Percentiles rank a stretch among this genome's conserved stretches.
Conservation (phyloP, 2,329 filamentous ascomycete genomes). For the Sordariomycetes sp. region DNA sequence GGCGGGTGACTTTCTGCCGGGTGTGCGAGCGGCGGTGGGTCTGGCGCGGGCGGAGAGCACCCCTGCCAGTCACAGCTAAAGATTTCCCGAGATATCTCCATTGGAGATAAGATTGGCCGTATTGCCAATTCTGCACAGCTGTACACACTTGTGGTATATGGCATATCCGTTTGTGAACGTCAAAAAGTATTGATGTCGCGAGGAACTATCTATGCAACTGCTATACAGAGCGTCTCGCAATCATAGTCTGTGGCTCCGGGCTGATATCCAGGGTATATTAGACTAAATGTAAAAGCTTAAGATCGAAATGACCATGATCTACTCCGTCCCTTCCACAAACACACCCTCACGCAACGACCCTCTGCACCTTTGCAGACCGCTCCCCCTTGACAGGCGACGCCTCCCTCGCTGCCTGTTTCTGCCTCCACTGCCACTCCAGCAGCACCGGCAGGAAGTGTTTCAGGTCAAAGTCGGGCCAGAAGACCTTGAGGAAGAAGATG, state of each 20-base stretch:
- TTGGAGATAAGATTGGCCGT: background rate
- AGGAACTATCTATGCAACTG: background rate
- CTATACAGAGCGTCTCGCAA: background rate
- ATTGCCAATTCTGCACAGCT: background rate
- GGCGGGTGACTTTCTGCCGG: conserved; percentile 4
- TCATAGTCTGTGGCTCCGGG: background rate
- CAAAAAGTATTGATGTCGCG: background rate
- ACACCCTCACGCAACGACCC: conserved; percentile 1
- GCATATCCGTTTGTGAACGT: background rate
- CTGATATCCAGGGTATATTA: background rate
- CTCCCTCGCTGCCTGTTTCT: conserved; percentile 42
- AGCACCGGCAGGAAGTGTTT: conserved; percentile 88
- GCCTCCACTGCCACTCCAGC: conserved; percentile 71
- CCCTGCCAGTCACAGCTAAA: background rate
- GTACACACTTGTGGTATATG: background rate
- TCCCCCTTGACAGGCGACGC: conserved; percentile 23
- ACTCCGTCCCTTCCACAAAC: background rate
- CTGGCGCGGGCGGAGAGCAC: background rate
- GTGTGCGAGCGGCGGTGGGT: background rate
- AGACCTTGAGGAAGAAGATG: conserved; percentile 79
- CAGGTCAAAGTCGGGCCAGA: conserved; percentile 94
- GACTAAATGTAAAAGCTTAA: background rate
- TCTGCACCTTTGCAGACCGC: conserved; percentile 7
- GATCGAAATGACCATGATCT: background rate
- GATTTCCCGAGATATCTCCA: background rate